These are phyloP conservation scores for Mytilinidion resinicola DNA, from an alignment of 495 filamentous ascomycete species.

Conservation along the genomic window DNA sequence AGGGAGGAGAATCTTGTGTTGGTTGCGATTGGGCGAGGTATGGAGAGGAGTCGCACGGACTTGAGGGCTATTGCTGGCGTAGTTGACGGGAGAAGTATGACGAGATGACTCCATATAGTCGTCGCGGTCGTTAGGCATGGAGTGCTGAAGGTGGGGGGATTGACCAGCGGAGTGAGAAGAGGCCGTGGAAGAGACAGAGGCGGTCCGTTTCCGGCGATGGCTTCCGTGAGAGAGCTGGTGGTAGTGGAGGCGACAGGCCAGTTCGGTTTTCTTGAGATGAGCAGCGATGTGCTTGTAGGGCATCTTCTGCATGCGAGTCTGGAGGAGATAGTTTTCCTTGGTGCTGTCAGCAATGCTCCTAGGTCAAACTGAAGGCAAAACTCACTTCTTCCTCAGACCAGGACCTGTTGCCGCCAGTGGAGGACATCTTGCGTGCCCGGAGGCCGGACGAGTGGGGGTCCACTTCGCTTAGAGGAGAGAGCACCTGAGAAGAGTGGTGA, in stretches of 20 bases:
- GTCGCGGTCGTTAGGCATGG: slow-evolving; percentile 25
- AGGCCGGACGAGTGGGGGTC: slow-evolving; percentile 20
- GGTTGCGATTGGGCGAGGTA: slow-evolving; percentile 25
- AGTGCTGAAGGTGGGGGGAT: slow-evolving; percentile 30
- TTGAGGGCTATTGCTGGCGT: slow-evolving; percentile 20
- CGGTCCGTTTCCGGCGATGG: slow-evolving; percentile 63
- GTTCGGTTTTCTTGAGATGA: slow-evolving; percentile 77
- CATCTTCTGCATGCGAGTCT: slow-evolving; percentile 78
- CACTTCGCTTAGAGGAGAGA: slow-evolving; percentile 29
- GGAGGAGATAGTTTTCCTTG: slow-evolving; percentile 77
- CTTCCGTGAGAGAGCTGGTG: slow-evolving; percentile 77
- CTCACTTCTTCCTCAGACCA: slow-evolving; percentile 36
- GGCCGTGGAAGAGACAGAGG: slow-evolving; percentile 50
- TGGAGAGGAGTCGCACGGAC: slow-evolving; percentile 11
- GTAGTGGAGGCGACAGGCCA: slow-evolving; percentile 78
- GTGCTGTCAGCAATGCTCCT: slow-evolving; percentile 2
- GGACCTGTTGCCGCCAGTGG: slow-evolving; percentile 32
- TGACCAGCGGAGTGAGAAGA: slow-evolving; percentile 29
- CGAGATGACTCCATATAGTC: slow-evolving; percentile 27
- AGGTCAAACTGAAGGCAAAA: background rate
- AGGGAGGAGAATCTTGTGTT: slow-evolving; percentile 31
- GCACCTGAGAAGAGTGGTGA: slow-evolving; percentile 22
- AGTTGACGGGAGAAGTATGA: slow-evolving; percentile 28
- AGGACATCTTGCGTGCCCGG: slow-evolving; percentile 29
- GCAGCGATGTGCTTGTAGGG: slow-evolving; percentile 84